A percentile compares a stretch with the other conserved stretches of the same genome.
Conservation (phyloP, 2,329 filamentous ascomycete species). For the Cladosporium sp. region DNA sequence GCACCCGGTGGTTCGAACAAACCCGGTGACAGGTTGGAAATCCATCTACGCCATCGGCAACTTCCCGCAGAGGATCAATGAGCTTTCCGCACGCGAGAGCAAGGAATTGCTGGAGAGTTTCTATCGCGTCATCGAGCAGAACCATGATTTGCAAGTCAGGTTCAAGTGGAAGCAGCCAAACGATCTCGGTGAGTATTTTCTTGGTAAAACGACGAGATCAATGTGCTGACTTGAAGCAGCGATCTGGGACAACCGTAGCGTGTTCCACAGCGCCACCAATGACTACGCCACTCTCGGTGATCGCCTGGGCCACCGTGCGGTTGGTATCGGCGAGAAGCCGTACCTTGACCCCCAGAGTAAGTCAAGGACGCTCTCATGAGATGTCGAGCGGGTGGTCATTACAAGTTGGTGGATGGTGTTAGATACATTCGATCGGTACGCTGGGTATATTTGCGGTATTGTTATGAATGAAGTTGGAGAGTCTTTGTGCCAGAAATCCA, state of each 20-base stretch:
- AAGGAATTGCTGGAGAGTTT: constrained; percentile 49
- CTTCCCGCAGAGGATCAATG: constrained; percentile 45
- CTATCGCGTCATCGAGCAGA: constrained; percentile 1
- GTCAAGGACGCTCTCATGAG: constrained; percentile 38
- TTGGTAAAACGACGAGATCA: neutral
- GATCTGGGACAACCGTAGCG: constrained; percentile 68
- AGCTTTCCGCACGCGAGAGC: constrained; percentile 48
- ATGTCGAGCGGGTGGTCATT: neutral
- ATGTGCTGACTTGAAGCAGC: constrained; percentile 37
- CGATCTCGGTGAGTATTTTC: constrained; percentile 44
- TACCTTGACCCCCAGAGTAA: constrained; percentile 56
- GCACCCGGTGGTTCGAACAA: constrained; percentile 62
- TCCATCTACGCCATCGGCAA: constrained; percentile 52
- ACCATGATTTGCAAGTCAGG: constrained; percentile 56
- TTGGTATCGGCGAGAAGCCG: constrained; percentile 58
- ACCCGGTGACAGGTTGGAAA: constrained; percentile 67
- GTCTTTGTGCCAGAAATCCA: neutral
- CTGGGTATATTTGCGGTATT: neutral
- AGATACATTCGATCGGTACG: constrained; percentile 6
- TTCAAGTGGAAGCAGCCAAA: constrained; percentile 53
- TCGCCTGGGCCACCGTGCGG: constrained; percentile 55
- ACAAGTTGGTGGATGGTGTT: constrained; percentile 15
- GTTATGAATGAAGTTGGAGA: neutral
- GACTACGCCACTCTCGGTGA: constrained; percentile 60
- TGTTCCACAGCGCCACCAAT: constrained; percentile 63